Base-by-base conservation (phyloP, 202 grass and related monocot genomes). In the Alloteropsis angusta region DNA sequence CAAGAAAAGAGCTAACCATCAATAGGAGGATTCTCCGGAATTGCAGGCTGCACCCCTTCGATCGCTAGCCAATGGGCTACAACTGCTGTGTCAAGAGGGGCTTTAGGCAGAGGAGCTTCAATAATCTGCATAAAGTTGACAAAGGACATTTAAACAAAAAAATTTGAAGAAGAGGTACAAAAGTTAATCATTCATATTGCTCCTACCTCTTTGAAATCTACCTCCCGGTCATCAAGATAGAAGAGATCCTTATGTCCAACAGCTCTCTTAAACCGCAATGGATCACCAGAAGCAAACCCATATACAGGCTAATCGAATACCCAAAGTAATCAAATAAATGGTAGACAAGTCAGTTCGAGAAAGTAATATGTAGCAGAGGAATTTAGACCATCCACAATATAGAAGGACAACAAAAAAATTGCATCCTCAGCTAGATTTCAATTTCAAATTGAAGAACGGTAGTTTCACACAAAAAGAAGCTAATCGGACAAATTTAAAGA, bases 231-330 rank as follows among this genome's bases (percentile, higher is more conserved):
- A 81, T 94, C 95, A 75, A 98, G 70, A 81, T 98, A 98, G 85
- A 94, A 98, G 44, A 98, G 87, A 88, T 98, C 95, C 78, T 98
- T 98, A 82, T 98, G 92, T 12, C 94, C 94, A 80, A 93, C 79
- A 74, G 91, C 89, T 81, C 81, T 93, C 74, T 92, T 98, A 87
- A 98, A 98, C 57, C 88, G 84, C n/a, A 90, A 77, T 47, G 95
- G 89, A 72, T 98, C 95, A 55, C 92, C 87, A 76, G 92, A 98
- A 65, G 95, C 89, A 87, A 98, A 98, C 81, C 92, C 95, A 60
- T 98, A 98, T 65, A 94, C 85, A 81, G 95, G 95, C 95, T 98
- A 85, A 74, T 72, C 37, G 71, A 77, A 56, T 63, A 75, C 17
- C 28, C 61, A 74, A 68, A 73, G 54, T 39, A 88, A 80, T 23